phyloP scores from a whole-genome alignment of 306 rosid species.

The Cercis canadensis region DNA sequence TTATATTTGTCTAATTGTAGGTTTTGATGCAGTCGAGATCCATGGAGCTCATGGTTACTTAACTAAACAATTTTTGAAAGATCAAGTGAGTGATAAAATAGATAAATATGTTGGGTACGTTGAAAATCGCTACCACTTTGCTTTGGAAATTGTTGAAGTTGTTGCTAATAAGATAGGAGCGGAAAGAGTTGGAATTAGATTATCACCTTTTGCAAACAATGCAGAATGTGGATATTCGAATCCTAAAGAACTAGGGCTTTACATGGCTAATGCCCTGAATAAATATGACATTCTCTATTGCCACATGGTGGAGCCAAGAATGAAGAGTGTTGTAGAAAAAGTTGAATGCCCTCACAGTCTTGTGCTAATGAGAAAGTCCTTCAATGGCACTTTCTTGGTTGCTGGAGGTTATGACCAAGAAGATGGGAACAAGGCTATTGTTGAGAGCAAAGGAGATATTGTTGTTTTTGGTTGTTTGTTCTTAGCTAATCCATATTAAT shows the following conservation, averaged over 20 bases:
- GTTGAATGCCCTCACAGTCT: slow-evolving; percentile 27
- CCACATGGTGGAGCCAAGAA: slow-evolving; percentile 55
- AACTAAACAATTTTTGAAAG: slow-evolving; percentile 50
- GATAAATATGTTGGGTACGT: slow-evolving; percentile 56
- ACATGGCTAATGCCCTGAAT: slow-evolving; percentile 38
- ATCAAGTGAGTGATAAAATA: slow-evolving; percentile 44
- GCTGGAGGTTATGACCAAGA: slow-evolving; percentile 46
- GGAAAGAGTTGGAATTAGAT: slow-evolving; percentile 47
- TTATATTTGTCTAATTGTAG: slow-evolving; percentile 11
- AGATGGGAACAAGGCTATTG: slow-evolving; percentile 42
- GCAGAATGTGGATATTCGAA: slow-evolving; percentile 47
- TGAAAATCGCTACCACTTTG: slow-evolving; percentile 50
- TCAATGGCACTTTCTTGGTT: slow-evolving; percentile 39
- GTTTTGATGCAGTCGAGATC: slow-evolving; percentile 59
- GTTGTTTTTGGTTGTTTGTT: slow-evolving; percentile 42
- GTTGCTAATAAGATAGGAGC: slow-evolving; percentile 45
- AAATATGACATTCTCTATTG: slow-evolving; percentile 48
- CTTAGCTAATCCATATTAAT: slow-evolving; percentile 52
- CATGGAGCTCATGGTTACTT: slow-evolving; percentile 55
- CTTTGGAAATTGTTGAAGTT: slow-evolving; percentile 47
- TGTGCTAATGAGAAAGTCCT: slow-evolving; percentile 44
- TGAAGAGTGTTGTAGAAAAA: slow-evolving; percentile 18
- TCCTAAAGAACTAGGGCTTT: slow-evolving; percentile 42
- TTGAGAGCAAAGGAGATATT: slow-evolving; percentile 38
- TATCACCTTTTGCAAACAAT: slow-evolving; percentile 46